Evolutionary conservation across 2,329 filamentous ascomycete genomes (phyloP).

Genomic region (Colletotrichum tanaceti): DNA sequence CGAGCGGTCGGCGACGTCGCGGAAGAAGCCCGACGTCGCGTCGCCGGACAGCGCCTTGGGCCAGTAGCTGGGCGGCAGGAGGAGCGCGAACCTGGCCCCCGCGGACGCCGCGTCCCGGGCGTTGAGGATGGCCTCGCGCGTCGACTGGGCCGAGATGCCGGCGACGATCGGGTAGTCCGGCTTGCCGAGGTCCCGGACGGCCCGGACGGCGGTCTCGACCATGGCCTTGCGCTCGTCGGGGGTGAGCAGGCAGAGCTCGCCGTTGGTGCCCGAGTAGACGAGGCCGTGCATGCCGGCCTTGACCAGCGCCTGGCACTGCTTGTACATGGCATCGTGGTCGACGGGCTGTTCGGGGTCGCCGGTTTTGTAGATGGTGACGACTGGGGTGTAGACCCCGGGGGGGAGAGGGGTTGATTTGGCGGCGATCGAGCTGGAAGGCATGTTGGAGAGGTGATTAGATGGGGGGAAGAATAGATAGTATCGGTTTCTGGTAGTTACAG

Average conservation of each 20-base stretch:
- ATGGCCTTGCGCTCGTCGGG: constrained; percentile 55
- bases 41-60: constrained; percentile 68
- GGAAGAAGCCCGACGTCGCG: constrained; percentile 71
- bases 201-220: constrained; percentile 52
- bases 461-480: neutral
- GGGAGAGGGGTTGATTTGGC: constrained; percentile 54
- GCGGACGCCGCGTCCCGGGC: constrained; percentile 72
- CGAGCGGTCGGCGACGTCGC: constrained; percentile 66
- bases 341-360: constrained; percentile 53
- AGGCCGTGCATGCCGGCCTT: constrained; percentile 58
- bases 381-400: constrained; percentile 59
- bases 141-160: constrained; percentile 67
- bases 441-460: constrained; percentile 29
- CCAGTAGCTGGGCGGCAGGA: constrained; percentile 78
- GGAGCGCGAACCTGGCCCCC: constrained; percentile 74
- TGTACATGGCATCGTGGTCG: constrained; percentile 56
- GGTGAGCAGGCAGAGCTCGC: constrained; percentile 57
- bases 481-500: too few species aligned
- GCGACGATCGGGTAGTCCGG: constrained; percentile 57
- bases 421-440: constrained; percentile 48
- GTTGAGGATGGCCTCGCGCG: constrained; percentile 73
- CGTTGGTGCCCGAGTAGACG: constrained; percentile 60
- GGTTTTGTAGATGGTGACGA: constrained; percentile 59
- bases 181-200: constrained; percentile 51
- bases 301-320: constrained; percentile 56